Base-by-base conservation (phyloP, 2,329 filamentous ascomycete species). In the Fusarium dimerum region DNA sequence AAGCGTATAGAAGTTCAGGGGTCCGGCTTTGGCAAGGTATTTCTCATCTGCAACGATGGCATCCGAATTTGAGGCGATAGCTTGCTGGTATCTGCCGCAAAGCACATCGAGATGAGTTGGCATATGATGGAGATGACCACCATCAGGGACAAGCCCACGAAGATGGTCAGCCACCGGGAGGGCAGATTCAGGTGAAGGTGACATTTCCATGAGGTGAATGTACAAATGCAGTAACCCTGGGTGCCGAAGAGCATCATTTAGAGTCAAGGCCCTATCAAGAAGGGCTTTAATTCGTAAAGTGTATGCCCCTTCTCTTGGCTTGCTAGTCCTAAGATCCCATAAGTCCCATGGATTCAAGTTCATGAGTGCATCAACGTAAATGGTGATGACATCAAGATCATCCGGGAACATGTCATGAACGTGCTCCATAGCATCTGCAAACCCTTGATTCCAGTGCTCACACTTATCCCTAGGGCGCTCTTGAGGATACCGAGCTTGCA, bases 201-300 rank as follows among this genome's bases (percentile, higher is more conserved):
- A 90, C 87, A 90, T 90, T 64, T 92, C 88, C 80, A 90, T 88
- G 2, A 90, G 78, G 61, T 91, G 88, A 47, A 90, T 89, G 66
- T 92, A 91, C 29, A 91, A 71, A 66, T 92, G 88, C 5, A 91
- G 74, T 1, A 92, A 67, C 0, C 88, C 89, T 0, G 88, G 87
- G 63, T 94, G 89, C 90, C 81, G 67, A 20, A 50, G 46, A 16
- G 55, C 68, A 10, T 61, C 66, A 1, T 62, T 53, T 1, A 62
- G 57, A 3, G 76, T 73, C 36, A 91, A 69, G 0, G 83, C 84
- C 3, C 68, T 56, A 7, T 73, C 71, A 15, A 74, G 57, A 3
- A 72, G 59, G 2, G 57, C 56, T 47, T 68, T 66, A 36, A 66
- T 64, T 48, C 71, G 66, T 17, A 66, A 26, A 0, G 66, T 68